Conservation (phyloP, 306 rosid species). For the Acacia acuminata region DNA sequence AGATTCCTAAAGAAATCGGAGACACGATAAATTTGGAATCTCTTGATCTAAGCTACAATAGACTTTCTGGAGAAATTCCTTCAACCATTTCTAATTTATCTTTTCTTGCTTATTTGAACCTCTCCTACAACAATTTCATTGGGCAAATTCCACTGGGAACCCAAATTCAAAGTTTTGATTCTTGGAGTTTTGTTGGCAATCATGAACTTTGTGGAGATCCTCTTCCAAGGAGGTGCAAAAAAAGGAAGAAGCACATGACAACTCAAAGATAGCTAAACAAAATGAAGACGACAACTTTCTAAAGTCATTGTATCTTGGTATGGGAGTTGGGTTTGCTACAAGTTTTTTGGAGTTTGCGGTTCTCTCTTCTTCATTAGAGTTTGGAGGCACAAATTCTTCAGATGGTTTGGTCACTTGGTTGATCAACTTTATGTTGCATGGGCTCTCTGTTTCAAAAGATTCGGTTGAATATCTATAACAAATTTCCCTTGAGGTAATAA, state of each 20-base stretch:
- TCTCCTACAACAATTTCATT: not conserved
- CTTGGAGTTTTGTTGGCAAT: not conserved
- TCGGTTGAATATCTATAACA: not conserved
- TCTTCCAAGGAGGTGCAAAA: not conserved
- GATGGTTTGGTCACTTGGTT: not conserved
- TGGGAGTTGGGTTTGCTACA: not conserved
- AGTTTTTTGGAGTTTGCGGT: not conserved
- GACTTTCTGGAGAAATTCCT: not conserved
- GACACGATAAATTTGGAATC: not conserved
- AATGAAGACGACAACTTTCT: not conserved
- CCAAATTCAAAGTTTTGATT: not conserved
- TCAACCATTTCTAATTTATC: not conserved
- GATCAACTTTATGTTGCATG: not conserved
- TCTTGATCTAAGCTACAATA: not conserved
- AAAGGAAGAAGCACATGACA: not conserved
- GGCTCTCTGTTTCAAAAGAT: not conserved
- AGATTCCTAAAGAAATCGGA: not conserved
- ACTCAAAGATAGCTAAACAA: not conserved
- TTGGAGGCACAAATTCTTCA: not conserved
- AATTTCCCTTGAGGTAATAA: not conserved
- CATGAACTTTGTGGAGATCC: not conserved
- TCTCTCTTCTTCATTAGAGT: not conserved
- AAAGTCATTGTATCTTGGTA: not conserved
- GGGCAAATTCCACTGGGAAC: not conserved
- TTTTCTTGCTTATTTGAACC: not conserved